phyloP scores from a whole-genome alignment of 2,329 filamentous ascomycete genomes.

The Cryphonectria nitschkei region DNA sequence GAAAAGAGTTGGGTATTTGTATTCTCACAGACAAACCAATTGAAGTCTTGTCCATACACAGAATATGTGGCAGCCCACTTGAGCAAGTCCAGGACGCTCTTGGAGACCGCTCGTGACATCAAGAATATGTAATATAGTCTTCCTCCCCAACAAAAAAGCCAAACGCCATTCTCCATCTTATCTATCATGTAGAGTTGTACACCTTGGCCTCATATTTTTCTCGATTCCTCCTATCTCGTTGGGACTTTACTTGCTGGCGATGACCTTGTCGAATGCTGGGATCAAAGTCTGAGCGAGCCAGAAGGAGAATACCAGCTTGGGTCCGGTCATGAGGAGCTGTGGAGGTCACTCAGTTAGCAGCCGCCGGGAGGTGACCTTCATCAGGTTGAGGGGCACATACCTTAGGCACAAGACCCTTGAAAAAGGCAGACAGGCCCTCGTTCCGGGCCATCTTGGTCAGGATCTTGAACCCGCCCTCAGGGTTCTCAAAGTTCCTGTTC shows the following conservation, averaged over 20 bases:
- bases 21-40: slow-evolving; percentile 16
- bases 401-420: slow-evolving; percentile 97
- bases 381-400: slow-evolving; percentile 42
- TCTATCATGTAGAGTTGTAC: slow-evolving; percentile 28
- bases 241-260: slow-evolving; percentile 34
- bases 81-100: slow-evolving; percentile 13
- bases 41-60: neutral
- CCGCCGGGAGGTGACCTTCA: neutral
- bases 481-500: slow-evolving; percentile 98
- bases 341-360: neutral
- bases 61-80: neutral
- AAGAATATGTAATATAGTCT: slow-evolving; percentile 12
- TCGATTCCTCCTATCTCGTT: neutral
- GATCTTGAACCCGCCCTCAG: slow-evolving; percentile 91
- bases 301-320: slow-evolving; percentile 99
- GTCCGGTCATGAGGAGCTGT: slow-evolving; percentile 94
- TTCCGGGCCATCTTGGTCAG: slow-evolving; percentile 90
- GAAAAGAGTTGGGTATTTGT: slow-evolving; percentile 30
- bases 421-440: slow-evolving; percentile 86
- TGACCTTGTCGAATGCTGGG: slow-evolving; percentile 74
- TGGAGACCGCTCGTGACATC: slow-evolving; percentile 7
- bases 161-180: slow-evolving; percentile 25
- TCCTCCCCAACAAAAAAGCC: neutral
- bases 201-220: neutral
- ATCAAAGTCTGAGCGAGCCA: slow-evolving; percentile 99